A percentile compares a stretch with the other conserved stretches of the same genome.
These are phyloP conservation scores for Globisporangium abappressorium DNA, from an alignment of 352 stramenopile species.

Conservation along the genomic window DNA sequence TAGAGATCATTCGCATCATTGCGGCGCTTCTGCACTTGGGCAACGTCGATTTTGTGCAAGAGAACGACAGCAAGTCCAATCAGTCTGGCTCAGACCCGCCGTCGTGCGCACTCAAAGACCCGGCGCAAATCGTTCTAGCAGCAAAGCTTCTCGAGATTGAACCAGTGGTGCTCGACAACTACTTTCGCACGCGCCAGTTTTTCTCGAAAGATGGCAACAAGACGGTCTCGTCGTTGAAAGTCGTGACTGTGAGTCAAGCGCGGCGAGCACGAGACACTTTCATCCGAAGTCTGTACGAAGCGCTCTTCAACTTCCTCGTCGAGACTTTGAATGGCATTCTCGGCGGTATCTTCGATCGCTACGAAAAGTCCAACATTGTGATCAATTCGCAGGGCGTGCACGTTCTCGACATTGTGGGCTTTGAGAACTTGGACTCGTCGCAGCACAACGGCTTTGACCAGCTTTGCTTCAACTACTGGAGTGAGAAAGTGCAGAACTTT, in stretches of 20 bases:
- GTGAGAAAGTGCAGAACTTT: conserved; percentile 78
- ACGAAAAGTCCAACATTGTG: conserved; percentile 82
- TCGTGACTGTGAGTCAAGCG: conserved; percentile 77
- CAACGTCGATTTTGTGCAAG: conserved; percentile 75
- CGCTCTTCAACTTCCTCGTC: conserved; percentile 73
- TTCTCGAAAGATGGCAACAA: conserved; percentile 75
- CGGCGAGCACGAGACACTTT: conserved; percentile 72
- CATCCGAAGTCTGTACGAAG: conserved; percentile 76
- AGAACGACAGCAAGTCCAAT: conserved; percentile 29
- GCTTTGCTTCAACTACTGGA: conserved; percentile 85
- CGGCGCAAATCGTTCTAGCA: conserved; percentile 57
- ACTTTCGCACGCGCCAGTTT: conserved; percentile 81
- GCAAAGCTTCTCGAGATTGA: conserved; percentile 75
- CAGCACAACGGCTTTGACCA: conserved; percentile 70
- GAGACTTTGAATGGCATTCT: conserved; percentile 81
- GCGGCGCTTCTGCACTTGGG: conserved; percentile 72
- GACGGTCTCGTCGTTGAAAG: conserved; percentile 76
- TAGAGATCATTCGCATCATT: conserved; percentile 79
- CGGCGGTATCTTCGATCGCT: conserved; percentile 78
- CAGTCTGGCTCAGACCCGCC: conserved; percentile 27
- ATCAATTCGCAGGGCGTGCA: conserved; percentile 80
- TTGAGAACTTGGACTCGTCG: conserved; percentile 56
- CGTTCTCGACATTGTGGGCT: conserved; percentile 78
- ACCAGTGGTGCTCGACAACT: conserved; percentile 80
- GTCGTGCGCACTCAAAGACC: conserved; percentile 66